A percentile compares a stretch with the other conserved stretches of the same genome.
Conservation (phyloP, 2,329 filamentous ascomycete species). For the Chaetomiaceae sp. region DNA sequence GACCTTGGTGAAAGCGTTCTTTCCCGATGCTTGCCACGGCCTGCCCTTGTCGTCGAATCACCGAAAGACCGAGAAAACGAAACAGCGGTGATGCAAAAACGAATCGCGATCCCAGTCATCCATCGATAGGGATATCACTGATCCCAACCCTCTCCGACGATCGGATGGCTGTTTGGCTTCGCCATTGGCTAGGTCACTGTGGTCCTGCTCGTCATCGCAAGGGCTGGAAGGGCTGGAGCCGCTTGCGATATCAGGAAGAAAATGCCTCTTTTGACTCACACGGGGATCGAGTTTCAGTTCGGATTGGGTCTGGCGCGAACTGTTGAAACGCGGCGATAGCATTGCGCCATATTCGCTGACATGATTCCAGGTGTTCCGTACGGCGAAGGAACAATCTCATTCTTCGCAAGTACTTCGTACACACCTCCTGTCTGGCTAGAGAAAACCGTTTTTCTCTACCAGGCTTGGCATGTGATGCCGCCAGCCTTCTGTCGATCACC, state of each 20-base stretch:
- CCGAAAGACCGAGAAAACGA: no score
- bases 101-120: background rate
- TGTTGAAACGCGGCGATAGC: background rate
- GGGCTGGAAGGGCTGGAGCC: background rate
- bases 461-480: background rate
- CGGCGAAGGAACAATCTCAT: no score
- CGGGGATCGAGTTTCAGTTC: background rate
- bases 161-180: background rate
- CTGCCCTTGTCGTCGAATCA: background rate
- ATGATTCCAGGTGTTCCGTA: background rate
- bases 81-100: background rate
- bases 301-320: background rate
- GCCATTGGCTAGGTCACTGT: slow-evolving; percentile 3
- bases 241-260: background rate
- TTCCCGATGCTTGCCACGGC: background rate
- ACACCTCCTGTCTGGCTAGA: no score
- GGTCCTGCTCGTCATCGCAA: background rate
- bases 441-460: no score
- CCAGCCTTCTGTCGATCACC: background rate
- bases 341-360: slow-evolving; percentile 17
- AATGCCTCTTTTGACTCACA: slow-evolving; percentile 9
- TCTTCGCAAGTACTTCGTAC: no score
- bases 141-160: background rate
- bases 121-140: background rate
- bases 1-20: background rate